phyloP scores from a whole-genome alignment of 2,329 filamentous ascomycete genomes.

The Ceratocystis alfenasii region DNA sequence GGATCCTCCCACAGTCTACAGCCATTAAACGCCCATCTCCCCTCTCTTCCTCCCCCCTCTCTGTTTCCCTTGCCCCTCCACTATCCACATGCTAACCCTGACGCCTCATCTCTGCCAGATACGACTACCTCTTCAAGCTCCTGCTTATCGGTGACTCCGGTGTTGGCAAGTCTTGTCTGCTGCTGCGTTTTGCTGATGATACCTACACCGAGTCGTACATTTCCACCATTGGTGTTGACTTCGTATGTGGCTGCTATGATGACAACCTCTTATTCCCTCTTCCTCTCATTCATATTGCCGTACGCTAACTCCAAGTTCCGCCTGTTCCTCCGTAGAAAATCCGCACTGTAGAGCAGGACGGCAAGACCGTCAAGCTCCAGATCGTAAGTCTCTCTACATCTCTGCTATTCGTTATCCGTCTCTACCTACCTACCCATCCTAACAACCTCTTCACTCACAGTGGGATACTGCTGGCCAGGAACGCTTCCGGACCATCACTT shows the following conservation, averaged over 20 bases:
- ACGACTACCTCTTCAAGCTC: slow-evolving; percentile 99
- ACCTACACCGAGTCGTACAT: slow-evolving; percentile 99
- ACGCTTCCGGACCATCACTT: slow-evolving; percentile 98
- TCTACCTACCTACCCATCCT: background rate
- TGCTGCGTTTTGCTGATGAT: slow-evolving; percentile 95
- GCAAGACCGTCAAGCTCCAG: slow-evolving; percentile 99
- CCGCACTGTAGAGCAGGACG: slow-evolving; percentile 96
- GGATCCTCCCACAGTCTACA: background rate
- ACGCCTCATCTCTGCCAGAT: slow-evolving; percentile 46
- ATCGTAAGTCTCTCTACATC: slow-evolving; percentile 53
- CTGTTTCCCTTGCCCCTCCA: background rate
- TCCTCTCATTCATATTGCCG: slow-evolving; percentile 15
- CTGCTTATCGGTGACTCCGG: slow-evolving; percentile 99
- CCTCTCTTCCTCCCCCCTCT: background rate
- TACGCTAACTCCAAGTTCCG: slow-evolving; percentile 22
- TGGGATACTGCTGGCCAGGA: slow-evolving; percentile 99
- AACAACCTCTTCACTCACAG: slow-evolving; percentile 36
- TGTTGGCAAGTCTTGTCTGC: slow-evolving; percentile 98
- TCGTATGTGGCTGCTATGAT: slow-evolving; percentile 51
- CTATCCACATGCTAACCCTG: slow-evolving; percentile 3
- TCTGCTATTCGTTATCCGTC: background rate
- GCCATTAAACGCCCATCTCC: background rate
- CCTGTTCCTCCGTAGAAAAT: slow-evolving; percentile 63
- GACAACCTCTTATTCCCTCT: background rate
- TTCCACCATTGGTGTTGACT: slow-evolving; percentile 98